These are phyloP conservation scores for Solanum stenotomum DNA, from an alignment of 257 asterid genomes.

Conservation along the genomic window DNA sequence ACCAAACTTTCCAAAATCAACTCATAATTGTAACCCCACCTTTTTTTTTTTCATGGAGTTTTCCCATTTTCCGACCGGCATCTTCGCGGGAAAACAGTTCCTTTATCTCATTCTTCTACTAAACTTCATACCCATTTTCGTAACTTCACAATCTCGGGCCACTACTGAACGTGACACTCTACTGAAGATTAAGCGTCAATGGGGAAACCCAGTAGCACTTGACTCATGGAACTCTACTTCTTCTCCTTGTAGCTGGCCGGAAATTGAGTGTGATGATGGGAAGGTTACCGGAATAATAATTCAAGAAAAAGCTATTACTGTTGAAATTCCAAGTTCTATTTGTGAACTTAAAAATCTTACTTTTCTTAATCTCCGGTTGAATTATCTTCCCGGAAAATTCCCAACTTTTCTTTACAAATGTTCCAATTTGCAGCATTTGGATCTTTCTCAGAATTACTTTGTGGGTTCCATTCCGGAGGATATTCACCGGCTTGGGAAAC, in stretches of 20 bases:
- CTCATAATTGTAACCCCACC: not conserved
- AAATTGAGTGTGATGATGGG: conserved; percentile 22
- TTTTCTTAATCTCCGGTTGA: conserved; percentile 28
- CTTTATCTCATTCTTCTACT: conserved; percentile 15
- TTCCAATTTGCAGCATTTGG: conserved; percentile 35
- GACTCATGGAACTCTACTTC: conserved; percentile 19
- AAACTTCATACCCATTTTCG: conserved; percentile 13
- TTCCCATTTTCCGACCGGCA: not conserved
- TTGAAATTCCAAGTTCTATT: conserved; percentile 35
- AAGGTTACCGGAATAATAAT: conserved; percentile 36
- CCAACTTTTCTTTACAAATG: conserved; percentile 43
- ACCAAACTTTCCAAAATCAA: not conserved
- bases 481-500: conserved; percentile 34
- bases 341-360: conserved; percentile 43
- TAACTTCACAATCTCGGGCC: conserved; percentile 36
- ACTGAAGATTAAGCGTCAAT: conserved; percentile 13
- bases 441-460: conserved; percentile 56
- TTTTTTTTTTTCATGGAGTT: not conserved
- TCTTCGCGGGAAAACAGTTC: not conserved
- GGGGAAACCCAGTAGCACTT: conserved; percentile 10
- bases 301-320: conserved; percentile 13
- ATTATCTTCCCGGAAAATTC: conserved; percentile 38
- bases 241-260: conserved; percentile 27
- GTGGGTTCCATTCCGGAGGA: conserved; percentile 50
- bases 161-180: conserved; percentile 32